Evolutionary conservation across 805 yeast genomes (phyloP), one percentile per base, ranked within the genome.

Genomic region (Kazachstania africana): DNA sequence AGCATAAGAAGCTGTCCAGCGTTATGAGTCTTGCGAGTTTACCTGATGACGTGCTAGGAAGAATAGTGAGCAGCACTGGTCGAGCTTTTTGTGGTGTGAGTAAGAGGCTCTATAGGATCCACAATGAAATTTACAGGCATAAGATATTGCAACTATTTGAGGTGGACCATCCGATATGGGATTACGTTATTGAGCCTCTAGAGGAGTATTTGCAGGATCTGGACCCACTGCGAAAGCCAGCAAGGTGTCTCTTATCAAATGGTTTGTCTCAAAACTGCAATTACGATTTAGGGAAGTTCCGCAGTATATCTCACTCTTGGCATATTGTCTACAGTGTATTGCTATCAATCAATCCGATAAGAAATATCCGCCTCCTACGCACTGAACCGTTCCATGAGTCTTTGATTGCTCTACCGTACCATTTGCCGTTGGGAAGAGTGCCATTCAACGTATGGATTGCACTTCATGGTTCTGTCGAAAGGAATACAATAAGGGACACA

Each of bases 271-370:
- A 27, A 16, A 12, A 12, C 5, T 12, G 23, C 5, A 18, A 13
- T n/a, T 6, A 8, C 12, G 10, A 8, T 4, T 14, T 17, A 24
- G 17, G 15, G 13, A 17, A 12, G n/a, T 16, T n/a, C 15, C 36
- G 36, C 28, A 42, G 26, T 26, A 36, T 45, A 16, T 36, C 35
- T 16, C 48, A 45, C 26, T 45, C 50, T 8, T 45, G 50, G 50
- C 34, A 38, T 16, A 32, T 44, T 16, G 32, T 45, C 4, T 44
- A 39, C 28, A 36, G 37, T 26, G 31, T 42, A 5, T 22, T 45
- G 26, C 19, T 24, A 18, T 14, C 29, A 20, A 22, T 18, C 3
- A 24, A 22, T 3, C 35, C 35, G 2, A 8, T 44, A 33, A 6
- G 17, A 24, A 28, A 37, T 33, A 10, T 19, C 9, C n/a, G n/a